Evolutionary conservation across 2,329 filamentous ascomycete genomes (phyloP), one percentile per base, ranked within the genome.

Genomic region (Sporothrix inflata): DNA sequence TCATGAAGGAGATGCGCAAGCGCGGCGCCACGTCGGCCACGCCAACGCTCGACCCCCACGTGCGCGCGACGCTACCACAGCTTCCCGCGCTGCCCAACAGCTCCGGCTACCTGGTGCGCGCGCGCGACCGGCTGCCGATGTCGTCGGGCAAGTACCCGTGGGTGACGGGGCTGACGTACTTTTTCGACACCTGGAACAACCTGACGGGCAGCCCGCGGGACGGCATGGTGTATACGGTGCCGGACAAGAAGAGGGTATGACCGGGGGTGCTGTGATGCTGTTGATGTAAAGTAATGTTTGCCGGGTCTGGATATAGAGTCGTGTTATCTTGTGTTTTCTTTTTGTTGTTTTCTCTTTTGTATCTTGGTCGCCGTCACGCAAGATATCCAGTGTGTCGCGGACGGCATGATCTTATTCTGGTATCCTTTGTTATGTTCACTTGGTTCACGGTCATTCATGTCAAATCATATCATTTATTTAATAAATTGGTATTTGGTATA

Each of bases 101-200:
- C 66, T 77, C 78, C 4, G 77, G 76, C 6, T 80, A 79, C 71
- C 65, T 79, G 24, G 69, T 74, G 11, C 47, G 66, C 16, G 79
- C 78, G 5, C 65, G 61, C 40, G 74, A 77, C 45, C 73, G 78
- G 12, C 68, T 80, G 71, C 79, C 79, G 8, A 66, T 77, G 65
- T 74, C 74, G 11, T 74, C 75, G 0, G 75, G 73, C 14, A 51
- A 69, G 34, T 78, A 78, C 51, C 79, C 79, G 1, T 80, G 79
- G 79, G 47, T 74, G 49, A 75, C 74, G 38, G 78, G 78, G 1
- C 42, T 67, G 38, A 75, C 73, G 57, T 79, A 76, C 74, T 40
- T 74, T 12, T 72, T 70, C 42, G 79, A 80, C 68, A 16, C 73
- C 14, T 78, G 75, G 75, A 67, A 71, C 88, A 69, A 75, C 60